Conservation (phyloP, 164 flowering plant genomes). For the Magnolia kwangsiensis region DNA sequence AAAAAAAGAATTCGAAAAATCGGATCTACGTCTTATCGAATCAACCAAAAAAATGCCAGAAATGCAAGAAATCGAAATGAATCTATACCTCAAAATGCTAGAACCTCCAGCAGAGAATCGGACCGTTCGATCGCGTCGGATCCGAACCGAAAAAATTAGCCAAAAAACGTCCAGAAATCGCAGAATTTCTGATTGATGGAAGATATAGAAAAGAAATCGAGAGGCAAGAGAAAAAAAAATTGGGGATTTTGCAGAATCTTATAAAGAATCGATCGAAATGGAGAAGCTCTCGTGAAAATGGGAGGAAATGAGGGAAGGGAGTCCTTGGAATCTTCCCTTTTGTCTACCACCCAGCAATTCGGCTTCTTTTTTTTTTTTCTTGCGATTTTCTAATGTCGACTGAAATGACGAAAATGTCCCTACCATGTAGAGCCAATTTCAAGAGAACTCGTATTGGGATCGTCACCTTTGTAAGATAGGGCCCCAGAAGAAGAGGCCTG, state of each 20-base stretch:
- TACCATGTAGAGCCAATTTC: too few species aligned
- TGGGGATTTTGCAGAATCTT: neutral
- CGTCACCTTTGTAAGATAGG: too few species aligned
- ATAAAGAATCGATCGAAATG: neutral
- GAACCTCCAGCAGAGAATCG: neutral
- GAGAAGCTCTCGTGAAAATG: neutral
- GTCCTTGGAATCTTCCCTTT: neutral
- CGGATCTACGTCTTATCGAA: neutral
- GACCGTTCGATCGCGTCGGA: neutral
- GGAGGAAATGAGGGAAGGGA: neutral
- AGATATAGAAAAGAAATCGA: neutral
- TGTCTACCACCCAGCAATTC: neutral
- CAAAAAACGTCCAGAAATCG: neutral
- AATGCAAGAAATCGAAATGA: neutral
- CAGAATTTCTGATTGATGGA: neutral
- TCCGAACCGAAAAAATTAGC: neutral
- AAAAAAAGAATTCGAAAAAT: neutral
- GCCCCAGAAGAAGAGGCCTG: too few species aligned
- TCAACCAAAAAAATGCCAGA: neutral
- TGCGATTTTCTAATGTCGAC: too few species aligned
- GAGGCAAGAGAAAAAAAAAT: neutral
- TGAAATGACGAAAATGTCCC: too few species aligned
- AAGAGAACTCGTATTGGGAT: too few species aligned
- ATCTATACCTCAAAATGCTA: neutral
- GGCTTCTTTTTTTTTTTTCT: neutral